Evolutionary conservation across 306 rosid genomes (phyloP).

Genomic region (Trifolium pratense): DNA sequence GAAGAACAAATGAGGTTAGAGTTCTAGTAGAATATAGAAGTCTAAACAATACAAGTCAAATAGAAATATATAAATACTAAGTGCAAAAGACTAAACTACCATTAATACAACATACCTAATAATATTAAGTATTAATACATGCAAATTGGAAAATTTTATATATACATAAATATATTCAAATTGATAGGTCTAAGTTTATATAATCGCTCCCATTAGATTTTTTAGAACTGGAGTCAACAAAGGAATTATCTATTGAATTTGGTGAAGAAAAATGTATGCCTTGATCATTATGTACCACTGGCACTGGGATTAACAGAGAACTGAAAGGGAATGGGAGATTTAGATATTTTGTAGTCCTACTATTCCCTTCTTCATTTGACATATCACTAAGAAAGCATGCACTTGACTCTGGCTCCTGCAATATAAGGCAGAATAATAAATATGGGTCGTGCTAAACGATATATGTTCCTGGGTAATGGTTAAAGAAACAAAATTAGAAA

Average conservation of each 20-base stretch:
- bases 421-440: neutral
- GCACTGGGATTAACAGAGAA: constrained; percentile 30
- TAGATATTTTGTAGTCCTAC: constrained; percentile 35
- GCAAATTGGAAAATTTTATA: neutral
- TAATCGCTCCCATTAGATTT: constrained; percentile 37
- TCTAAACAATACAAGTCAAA: neutral
- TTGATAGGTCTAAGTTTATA: constrained; percentile 70
- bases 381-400: constrained; percentile 31
- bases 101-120: neutral
- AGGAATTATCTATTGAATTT: constrained; percentile 17
- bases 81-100: neutral
- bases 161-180: constrained; percentile 37
- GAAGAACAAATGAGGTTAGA: neutral
- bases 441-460: too few relatives aligned
- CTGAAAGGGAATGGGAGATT: constrained; percentile 52
- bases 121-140: neutral
- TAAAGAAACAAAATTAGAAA: too few relatives aligned
- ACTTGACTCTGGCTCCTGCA: constrained; percentile 46
- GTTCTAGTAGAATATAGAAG: neutral
- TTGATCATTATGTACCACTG: constrained; percentile 32
- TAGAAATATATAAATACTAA: neutral
- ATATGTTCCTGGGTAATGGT: too few relatives aligned
- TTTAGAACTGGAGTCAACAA: constrained; percentile 40
- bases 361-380: constrained; percentile 39
- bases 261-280: constrained; percentile 36